These are phyloP conservation scores for Vinca minor DNA, from an alignment of 257 asterid species.

Conservation along the genomic window DNA sequence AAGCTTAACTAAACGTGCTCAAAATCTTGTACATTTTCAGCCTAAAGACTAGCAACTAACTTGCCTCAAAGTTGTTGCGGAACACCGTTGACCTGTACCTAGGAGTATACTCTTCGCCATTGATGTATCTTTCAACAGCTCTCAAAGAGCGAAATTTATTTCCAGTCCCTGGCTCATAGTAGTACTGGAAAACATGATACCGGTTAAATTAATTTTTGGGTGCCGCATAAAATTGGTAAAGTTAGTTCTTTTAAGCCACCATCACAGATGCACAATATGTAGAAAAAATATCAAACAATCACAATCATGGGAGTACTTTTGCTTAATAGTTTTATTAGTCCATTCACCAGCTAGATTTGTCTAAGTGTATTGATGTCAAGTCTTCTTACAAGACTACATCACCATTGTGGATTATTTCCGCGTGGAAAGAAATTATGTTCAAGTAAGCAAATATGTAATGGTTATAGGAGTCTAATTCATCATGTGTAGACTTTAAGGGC, in stretches of 20 bases:
- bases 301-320: neutral
- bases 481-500: no score
- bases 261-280: neutral
- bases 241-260: neutral
- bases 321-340: neutral
- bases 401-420: no score
- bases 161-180: conserved; percentile 68
- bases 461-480: no score
- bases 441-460: no score
- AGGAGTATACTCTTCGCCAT: conserved; percentile 25
- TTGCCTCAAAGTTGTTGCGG: conserved; percentile 17
- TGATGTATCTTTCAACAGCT: conserved; percentile 44
- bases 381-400: neutral
- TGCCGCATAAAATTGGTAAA: neutral
- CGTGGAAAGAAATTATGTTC: no score
- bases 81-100: conserved; percentile 13
- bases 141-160: conserved; percentile 51
- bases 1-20: neutral
- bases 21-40: conserved; percentile 9
- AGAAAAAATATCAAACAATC: neutral
- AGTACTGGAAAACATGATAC: conserved; percentile 43
- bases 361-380: neutral
- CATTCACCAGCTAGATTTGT: neutral
- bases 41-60: neutral
- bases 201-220: neutral